Conservation (phyloP, 345 rosid genomes). For the Aquilaria sinensis region DNA sequence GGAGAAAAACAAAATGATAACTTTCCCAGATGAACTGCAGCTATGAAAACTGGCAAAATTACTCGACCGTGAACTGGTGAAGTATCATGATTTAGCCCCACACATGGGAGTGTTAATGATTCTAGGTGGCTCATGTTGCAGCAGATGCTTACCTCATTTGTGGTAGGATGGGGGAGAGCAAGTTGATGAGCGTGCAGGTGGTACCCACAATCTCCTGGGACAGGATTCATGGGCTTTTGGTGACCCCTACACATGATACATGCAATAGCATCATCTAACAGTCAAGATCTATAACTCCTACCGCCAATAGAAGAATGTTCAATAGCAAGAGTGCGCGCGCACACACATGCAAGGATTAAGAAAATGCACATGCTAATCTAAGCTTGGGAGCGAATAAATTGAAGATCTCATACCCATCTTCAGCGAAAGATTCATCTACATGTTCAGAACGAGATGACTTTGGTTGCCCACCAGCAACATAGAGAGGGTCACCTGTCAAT, state of each 20-base stretch:
- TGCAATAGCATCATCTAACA: too few relatives aligned
- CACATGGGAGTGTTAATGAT: background rate
- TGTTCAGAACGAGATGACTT: conserved; percentile 36
- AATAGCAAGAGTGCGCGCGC: too few relatives aligned
- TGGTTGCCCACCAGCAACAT: conserved; percentile 66
- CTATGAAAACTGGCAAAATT: background rate
- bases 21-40: background rate
- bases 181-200: conserved; percentile 77
- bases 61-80: background rate
- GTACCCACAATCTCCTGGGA: conserved; percentile 90
- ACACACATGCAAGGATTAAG: background rate
- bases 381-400: background rate
- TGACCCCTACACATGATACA: conserved; percentile 47
- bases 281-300: too few relatives aligned
- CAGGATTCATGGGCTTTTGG: conserved; percentile 55
- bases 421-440: conserved; percentile 43
- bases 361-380: too few relatives aligned
- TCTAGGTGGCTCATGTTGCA: background rate
- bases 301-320: background rate
- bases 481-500: conserved; percentile 72
- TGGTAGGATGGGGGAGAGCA: conserved; percentile 45
- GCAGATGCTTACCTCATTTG: conserved; percentile 38
- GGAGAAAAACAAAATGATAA: background rate
- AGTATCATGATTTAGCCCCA: background rate
- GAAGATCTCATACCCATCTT: conserved; percentile 53